phyloP scores from a whole-genome alignment of 441 rosid genomes.

The Adansonia gregorii region DNA sequence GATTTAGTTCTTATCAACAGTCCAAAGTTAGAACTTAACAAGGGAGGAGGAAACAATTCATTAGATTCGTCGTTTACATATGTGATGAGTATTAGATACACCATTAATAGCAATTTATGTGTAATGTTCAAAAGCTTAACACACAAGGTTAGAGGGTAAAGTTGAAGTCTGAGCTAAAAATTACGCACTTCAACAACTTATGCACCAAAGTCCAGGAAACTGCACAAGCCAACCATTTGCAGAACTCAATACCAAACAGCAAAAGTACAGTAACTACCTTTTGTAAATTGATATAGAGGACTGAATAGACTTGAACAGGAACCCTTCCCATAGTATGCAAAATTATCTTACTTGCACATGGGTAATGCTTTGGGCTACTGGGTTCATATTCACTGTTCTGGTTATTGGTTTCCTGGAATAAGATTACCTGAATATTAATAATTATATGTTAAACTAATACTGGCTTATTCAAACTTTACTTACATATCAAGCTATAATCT shows the following conservation, averaged over 20 bases:
- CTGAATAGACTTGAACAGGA: not conserved
- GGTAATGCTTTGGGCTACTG: not conserved
- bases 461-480: not conserved
- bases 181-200: not conserved
- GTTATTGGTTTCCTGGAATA: not conserved
- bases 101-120: not conserved
- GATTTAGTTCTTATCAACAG: not conserved
- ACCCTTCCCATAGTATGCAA: not conserved
- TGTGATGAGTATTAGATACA: not conserved
- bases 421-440: slow-evolving; percentile 1
- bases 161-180: not conserved
- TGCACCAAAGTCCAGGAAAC: not conserved
- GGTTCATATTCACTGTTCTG: slow-evolving; percentile 2
- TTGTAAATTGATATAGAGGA: not conserved
- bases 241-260: not conserved
- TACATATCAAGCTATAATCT: not conserved
- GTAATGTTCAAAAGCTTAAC: not conserved
- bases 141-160: not conserved
- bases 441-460: not conserved
- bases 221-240: not conserved
- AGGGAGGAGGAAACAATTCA: not conserved
- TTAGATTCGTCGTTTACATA: not conserved
- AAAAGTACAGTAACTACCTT: slow-evolving; percentile 3
- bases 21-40: not conserved
- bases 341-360: not conserved